Base-by-base conservation (phyloP, 1,284 basidiomycete species). In the Ceratobasidium papillatum region DNA sequence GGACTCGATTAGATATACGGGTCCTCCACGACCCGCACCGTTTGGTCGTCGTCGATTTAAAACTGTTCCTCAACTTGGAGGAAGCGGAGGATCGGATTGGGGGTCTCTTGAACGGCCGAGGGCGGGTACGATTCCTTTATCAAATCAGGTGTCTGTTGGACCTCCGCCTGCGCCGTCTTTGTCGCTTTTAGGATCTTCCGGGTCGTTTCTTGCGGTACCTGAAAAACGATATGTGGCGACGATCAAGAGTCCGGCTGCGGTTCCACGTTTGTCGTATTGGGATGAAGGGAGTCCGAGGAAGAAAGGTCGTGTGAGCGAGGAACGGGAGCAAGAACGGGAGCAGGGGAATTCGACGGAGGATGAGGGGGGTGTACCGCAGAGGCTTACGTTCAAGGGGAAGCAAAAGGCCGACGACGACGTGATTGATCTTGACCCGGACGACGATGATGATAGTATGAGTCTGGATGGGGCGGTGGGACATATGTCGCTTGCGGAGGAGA, bases 391-490 rank as follows among this genome's bases (percentile, higher is more conserved):
- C 22, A 61, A 34, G 59, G 32, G 11, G 32, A 68, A 68, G 47
- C 45, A 45, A 9, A 65, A 65, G 36, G 45, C 22, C n/a, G 66
- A 43, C 7, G 54, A 2, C 5, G 66, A 71, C 17, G 47, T 58
- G 52, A 47, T 71, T 19, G 66, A 71, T n/a, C 36, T 71, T 9
- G 66, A 59, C 34, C 25, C 54, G 22, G 54, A 25, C 22, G 66
- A 71, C 2, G 65, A 68, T 22, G 49, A 41, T 17, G 64, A 66
- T 54, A 54, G 64, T 27, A 68, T 68, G 64, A 68, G 64, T 54
- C n/a, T 71, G 25, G 66, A 71, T 38, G 66, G 66, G 5, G 66
- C 66, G 38, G 66, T 71, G 8, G 66, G 43, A 11, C 66, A 71
- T 3, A 71, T 71, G 66, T 71, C 66, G 25, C 66, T 71, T 17